Evolutionary conservation across 352 stramenopile species (phyloP), one percentile per base, ranked within the genome.

Genomic region (Pythium folliculosum): DNA sequence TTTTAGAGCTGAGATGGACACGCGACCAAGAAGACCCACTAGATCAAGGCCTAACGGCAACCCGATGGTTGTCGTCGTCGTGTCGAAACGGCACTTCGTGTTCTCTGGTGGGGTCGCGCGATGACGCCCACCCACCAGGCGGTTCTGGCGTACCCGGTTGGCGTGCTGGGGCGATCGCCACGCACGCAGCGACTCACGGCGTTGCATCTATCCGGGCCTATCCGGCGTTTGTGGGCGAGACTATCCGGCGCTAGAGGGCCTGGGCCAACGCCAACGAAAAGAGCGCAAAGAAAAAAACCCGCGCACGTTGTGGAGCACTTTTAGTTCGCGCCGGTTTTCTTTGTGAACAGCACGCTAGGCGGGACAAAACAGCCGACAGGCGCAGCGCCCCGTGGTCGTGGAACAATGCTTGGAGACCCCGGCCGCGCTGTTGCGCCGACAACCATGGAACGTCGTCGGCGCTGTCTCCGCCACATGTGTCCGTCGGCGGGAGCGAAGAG

Each of bases 271-370:
- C n/a, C n/a, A 32, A 40, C 35, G 8, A 40, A 14, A 16, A 1
- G 35, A 13, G 12, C 35, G 35, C 10, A 14, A 16, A 40, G 35
- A 40, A 14, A 13, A 40, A 40, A 5, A 2, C 16, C 13, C 43
- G 16, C 43, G 43, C 5, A 8, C 43, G 17, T 8, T 45, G 38
- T 45, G 38, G n/a, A 10, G 0, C 19, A 1, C 13, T 52, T 30
- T n/a, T n/a, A n/a, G n/a, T n/a, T n/a, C n/a, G n/a, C n/a, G n/a
- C n/a, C n/a, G n/a, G n/a, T n/a, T n/a, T n/a, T n/a, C n/a, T 53
- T 53, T 32, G 47, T 40, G 35, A 57, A 57, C 51, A 48, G 52
- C 52, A 44, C 49, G 30, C 40, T 56, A 56, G 49, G 49, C 13
- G 51, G 51, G 51, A 58, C 51, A 45, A 58, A 35, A 40, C 38